Evolutionary conservation across 2,329 filamentous ascomycete species (phyloP).

Genomic region (Venturia carpophila): DNA sequence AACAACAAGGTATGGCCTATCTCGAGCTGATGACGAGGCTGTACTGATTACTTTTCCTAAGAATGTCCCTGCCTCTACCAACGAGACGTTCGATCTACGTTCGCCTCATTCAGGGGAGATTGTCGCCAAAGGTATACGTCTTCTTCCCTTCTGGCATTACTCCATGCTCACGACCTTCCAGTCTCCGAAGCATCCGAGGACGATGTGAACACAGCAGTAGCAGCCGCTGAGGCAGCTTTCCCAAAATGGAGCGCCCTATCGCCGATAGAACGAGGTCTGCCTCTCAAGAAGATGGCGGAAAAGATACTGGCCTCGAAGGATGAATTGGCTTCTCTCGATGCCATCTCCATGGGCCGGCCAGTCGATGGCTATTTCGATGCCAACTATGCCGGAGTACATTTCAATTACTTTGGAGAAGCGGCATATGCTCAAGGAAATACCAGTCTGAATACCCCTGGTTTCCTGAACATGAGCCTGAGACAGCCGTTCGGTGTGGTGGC

Average conservation of each 20-base stretch:
- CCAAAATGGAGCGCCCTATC: slow-evolving; percentile 14
- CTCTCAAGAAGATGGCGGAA: slow-evolving; percentile 15
- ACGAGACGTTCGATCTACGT: slow-evolving; percentile 13
- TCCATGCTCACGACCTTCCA: neutral
- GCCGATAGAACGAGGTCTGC: neutral
- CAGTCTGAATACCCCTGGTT: slow-evolving; percentile 20
- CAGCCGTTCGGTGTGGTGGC: slow-evolving; percentile 34
- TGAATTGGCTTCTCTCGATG: slow-evolving; percentile 14
- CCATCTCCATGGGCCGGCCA: slow-evolving; percentile 14
- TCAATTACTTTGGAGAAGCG: slow-evolving; percentile 17
- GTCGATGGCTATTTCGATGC: slow-evolving; percentile 16
- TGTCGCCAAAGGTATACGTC: slow-evolving; percentile 5
- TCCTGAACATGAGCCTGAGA: slow-evolving; percentile 22
- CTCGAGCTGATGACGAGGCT: neutral
- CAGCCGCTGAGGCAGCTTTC: slow-evolving; percentile 17
- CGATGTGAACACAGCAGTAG: slow-evolving; percentile 15
- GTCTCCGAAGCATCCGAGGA: slow-evolving; percentile 15
- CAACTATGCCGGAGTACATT: slow-evolving; percentile 15
- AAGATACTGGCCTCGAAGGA: slow-evolving; percentile 20
- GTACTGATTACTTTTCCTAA: neutral
- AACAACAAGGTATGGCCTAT: slow-evolving; percentile 12
- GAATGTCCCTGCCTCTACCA: slow-evolving; percentile 9
- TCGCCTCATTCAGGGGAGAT: slow-evolving; percentile 12
- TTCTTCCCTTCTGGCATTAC: neutral
- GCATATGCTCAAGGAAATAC: slow-evolving; percentile 12